phyloP scores from a whole-genome alignment of 2,329 filamentous ascomycete species.

The Ophiocordyceps robertsii region DNA sequence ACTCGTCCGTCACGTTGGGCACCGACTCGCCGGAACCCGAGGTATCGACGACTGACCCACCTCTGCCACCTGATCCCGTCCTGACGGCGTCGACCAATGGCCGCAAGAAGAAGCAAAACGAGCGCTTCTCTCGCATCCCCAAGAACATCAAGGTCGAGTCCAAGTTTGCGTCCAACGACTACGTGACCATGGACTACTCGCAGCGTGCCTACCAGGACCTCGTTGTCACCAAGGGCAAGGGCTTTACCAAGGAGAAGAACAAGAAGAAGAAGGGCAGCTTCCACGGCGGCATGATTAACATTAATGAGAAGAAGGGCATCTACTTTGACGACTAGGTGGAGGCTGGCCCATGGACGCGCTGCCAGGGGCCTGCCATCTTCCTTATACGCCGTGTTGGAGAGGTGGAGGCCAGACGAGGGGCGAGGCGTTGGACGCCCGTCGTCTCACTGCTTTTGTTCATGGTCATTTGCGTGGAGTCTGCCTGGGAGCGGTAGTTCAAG shows the following conservation, averaged over 20 bases:
- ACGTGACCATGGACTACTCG: conserved; percentile 75
- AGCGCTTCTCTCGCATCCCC: conserved; percentile 67
- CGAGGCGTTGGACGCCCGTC: neutral
- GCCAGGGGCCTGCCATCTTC: neutral
- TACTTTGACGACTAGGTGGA: conserved; percentile 75
- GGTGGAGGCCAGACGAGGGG: neutral
- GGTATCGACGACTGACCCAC: conserved; percentile 25
- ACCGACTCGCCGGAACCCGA: conserved; percentile 29
- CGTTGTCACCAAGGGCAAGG: conserved; percentile 84
- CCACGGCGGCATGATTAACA: conserved; percentile 78
- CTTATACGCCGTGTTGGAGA: neutral
- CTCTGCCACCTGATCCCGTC: conserved; percentile 38
- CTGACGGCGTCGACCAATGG: conserved; percentile 24
- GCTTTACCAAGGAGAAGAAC: conserved; percentile 99
- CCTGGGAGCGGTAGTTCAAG: no score
- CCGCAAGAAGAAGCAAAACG: conserved; percentile 40
- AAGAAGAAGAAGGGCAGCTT: conserved; percentile 93
- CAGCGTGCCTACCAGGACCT: conserved; percentile 79
- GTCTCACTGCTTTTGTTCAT: no score
- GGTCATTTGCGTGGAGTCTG: no score
- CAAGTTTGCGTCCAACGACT: conserved; percentile 64
- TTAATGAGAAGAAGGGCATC: conserved; percentile 67
- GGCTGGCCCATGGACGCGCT: neutral
- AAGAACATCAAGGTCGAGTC: conserved; percentile 55
- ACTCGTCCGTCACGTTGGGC: conserved; percentile 37